These are phyloP conservation scores for Planoprotostelium fungivorum DNA, from an alignment of 78 protist genomes.

Conservation along the genomic window DNA sequence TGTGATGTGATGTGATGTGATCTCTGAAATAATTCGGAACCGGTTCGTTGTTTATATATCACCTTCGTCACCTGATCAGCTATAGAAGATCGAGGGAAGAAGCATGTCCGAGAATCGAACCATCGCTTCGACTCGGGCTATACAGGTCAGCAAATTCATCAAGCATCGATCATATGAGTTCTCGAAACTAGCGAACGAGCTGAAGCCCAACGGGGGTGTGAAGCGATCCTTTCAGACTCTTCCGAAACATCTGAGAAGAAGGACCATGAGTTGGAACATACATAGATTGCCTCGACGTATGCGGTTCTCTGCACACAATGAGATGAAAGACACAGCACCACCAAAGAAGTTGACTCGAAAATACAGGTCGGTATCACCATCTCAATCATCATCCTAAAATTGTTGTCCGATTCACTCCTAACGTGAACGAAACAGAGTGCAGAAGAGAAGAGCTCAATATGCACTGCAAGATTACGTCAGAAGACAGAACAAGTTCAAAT, in stretches of 20 bases:
- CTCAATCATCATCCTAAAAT: background rate
- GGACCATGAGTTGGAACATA: conserved; percentile 71
- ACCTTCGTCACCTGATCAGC: no score
- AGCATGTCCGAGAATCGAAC: no score
- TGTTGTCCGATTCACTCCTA: background rate
- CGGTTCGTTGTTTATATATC: background rate
- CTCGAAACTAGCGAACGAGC: background rate
- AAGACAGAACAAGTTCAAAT: conserved; percentile 47
- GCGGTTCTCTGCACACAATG: conserved; percentile 46
- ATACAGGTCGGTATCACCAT: background rate
- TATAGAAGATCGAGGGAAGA: no score
- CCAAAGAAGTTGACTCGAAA: background rate
- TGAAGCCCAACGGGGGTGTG: background rate
- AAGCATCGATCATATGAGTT: background rate
- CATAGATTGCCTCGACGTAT: conserved; percentile 57
- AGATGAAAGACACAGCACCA: conserved; percentile 6
- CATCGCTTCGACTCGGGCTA: no score
- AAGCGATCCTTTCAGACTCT: conserved; percentile 67
- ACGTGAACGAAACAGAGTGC: conserved; percentile 5
- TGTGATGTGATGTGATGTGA: no score
- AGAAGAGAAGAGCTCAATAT: conserved; percentile 44
- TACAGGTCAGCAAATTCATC: no score
- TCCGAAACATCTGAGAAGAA: conserved; percentile 74
- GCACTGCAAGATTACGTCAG: conserved; percentile 13
- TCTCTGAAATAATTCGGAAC: background rate